Conservation (phyloP, 495 filamentous ascomycete genomes). For the Articulospora tetracladia region DNA sequence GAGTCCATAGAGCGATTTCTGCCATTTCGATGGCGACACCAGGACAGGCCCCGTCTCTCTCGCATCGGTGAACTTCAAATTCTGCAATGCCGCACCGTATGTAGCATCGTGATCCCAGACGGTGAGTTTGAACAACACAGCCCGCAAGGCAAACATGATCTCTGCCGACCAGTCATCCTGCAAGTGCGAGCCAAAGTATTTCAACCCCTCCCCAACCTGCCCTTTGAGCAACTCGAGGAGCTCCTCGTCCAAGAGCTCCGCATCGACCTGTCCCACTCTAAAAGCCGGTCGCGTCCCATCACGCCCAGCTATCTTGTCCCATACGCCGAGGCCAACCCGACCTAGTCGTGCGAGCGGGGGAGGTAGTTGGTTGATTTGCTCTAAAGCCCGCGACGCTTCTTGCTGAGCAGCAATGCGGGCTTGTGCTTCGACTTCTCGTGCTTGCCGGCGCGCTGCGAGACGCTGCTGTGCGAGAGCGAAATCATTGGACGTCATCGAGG, state of each 20-base stretch:
- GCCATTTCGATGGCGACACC: conserved; percentile 61
- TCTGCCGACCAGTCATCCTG: conserved; percentile 83
- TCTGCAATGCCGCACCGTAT: conserved; percentile 91
- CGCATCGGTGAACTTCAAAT: conserved; percentile 84
- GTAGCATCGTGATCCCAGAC: conserved; percentile 96
- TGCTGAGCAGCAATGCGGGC: conserved; percentile 51
- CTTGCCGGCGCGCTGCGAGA: conserved; percentile 70
- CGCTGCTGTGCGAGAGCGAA: conserved; percentile 85
- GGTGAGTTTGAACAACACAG: conserved; percentile 85
- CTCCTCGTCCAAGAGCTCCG: conserved; percentile 93
- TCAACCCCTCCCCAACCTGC: conserved; percentile 85
- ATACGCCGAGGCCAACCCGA: conserved; percentile 52
- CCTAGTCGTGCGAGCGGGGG: conserved; percentile 60
- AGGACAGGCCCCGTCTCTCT: conserved; percentile 58
- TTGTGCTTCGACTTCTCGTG: conserved; percentile 59
- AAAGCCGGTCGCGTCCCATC: conserved; percentile 82
- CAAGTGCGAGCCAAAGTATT: conserved; percentile 70
- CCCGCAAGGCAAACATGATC: conserved; percentile 72
- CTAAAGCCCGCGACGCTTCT: conserved; percentile 53
- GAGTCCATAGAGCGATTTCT: conserved; percentile 81
- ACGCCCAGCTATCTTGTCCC: conserved; percentile 67
- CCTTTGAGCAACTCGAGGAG: conserved; percentile 77
- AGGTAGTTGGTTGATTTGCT: conserved; percentile 54
- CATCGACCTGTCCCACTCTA: conserved; percentile 94
- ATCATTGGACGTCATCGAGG: conserved; percentile 66